These are phyloP conservation scores for Liquidambar formosana DNA, from an alignment of 164 flowering plant species.

Conservation along the genomic window DNA sequence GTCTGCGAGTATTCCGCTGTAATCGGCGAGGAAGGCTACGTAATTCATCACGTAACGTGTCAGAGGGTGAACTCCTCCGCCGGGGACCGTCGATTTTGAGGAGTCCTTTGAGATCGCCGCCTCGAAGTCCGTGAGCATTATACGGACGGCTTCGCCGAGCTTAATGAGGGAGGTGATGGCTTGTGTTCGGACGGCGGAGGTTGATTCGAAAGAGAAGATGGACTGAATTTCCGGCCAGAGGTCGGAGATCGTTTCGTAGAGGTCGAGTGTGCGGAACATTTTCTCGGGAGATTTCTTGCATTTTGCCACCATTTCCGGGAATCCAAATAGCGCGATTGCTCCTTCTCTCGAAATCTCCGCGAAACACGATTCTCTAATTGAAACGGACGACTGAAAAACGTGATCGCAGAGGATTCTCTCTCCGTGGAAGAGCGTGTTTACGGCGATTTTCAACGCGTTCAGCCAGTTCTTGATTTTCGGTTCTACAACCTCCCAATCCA, in stretches of 20 bases:
- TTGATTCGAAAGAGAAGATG: slow-evolving; percentile 58
- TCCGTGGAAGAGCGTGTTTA: slow-evolving; percentile 53
- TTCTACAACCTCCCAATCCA: slow-evolving; percentile 64
- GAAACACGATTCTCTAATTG: slow-evolving; percentile 55
- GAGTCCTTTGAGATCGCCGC: slow-evolving; percentile 54
- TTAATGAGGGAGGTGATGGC: slow-evolving; percentile 41
- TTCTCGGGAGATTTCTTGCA: slow-evolving; percentile 60
- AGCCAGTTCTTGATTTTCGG: slow-evolving; percentile 61
- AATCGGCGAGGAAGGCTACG: slow-evolving; percentile 48
- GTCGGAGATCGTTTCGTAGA: slow-evolving; percentile 54
- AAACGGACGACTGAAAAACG: slow-evolving; percentile 53
- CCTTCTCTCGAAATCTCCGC: slow-evolving; percentile 43
- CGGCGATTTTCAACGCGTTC: slow-evolving; percentile 43
- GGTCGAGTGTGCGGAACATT: slow-evolving; percentile 55
- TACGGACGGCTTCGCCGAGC: slow-evolving; percentile 56
- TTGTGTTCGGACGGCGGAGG: slow-evolving; percentile 38
- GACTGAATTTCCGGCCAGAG: slow-evolving; percentile 59
- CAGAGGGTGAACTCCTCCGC: slow-evolving; percentile 64
- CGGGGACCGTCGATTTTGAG: slow-evolving; percentile 38
- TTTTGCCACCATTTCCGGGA: slow-evolving; percentile 55
- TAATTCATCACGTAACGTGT: slow-evolving; percentile 72
- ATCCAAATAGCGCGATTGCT: slow-evolving; percentile 39
- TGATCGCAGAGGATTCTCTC: slow-evolving; percentile 69
- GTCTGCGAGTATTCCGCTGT: slow-evolving; percentile 41
- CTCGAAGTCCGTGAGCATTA: slow-evolving; percentile 53